Conservation (phyloP, 306 rosid species). For the Castanea mollissima region DNA sequence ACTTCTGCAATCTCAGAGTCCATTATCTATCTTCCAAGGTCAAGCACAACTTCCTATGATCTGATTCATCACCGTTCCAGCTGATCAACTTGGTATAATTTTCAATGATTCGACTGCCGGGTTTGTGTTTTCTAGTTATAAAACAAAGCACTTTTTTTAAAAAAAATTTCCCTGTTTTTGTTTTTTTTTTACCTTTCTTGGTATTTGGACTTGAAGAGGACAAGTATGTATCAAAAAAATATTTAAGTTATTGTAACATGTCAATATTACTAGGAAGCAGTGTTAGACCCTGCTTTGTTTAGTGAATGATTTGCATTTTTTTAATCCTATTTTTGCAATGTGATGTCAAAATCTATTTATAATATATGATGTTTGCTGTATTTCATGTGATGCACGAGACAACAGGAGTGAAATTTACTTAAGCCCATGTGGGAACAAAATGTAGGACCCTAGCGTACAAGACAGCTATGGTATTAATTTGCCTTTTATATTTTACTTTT, state of each 20-base stretch:
- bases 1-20: conserved; percentile 75
- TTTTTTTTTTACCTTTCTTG: background rate
- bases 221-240: conserved; percentile 31
- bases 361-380: conserved; percentile 34
- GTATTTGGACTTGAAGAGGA: conserved; percentile 32
- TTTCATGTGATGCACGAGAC: conserved; percentile 35
- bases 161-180: background rate
- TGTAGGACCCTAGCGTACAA: conserved; percentile 30
- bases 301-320: conserved; percentile 2
- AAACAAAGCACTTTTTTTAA: background rate
- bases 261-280: conserved; percentile 33
- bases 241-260: conserved; percentile 31
- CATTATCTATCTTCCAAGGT: conserved; percentile 56
- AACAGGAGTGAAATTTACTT: conserved; percentile 43
- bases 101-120: background rate
- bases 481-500: conserved; percentile 16
- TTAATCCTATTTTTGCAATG: background rate
- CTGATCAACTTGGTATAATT: conserved; percentile 10
- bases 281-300: conserved; percentile 24
- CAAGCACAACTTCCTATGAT: conserved; percentile 45
- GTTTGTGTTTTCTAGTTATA: conserved; percentile 19
- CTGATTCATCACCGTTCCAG: conserved; percentile 36
- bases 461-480: conserved; percentile 25
- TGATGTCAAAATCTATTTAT: conserved; percentile 10
- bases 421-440: conserved; percentile 49